Base-by-base conservation (phyloP, 2,329 filamentous ascomycete species). In the Cercospora sesami region DNA sequence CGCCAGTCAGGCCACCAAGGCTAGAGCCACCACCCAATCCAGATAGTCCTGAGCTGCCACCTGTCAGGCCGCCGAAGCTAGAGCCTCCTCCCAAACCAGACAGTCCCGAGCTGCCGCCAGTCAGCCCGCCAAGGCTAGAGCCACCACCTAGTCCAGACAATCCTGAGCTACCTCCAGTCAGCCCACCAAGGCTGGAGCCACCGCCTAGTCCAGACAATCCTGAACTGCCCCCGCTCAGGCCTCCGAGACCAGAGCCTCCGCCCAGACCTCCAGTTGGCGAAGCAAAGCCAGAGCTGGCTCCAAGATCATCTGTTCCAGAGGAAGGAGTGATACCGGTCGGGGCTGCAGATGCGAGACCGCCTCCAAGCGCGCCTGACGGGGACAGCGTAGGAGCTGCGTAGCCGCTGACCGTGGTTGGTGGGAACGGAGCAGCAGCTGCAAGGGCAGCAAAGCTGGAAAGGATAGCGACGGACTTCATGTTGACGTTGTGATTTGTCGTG, bases 361-460 rank as follows among this genome's bases (percentile, higher is more conserved):
- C 30, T 33, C 66, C 57, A 30, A 68, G 42, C 30, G 53, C 45
- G 7, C 31, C 57, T 23, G 57, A 55, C 14, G 59, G 64, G 30
- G 23, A 51, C 9, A 26, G 45, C 8, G 31, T 59, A 1, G 53
- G 59, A 6, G 42, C 28, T n/a, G 66, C 28, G 18, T 51, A 65
- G 48, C 45, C 45, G 30, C 30, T 23, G 23, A 30, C 62, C 21
- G 62, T 68, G 28, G 51, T 51, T 64, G 61, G 42, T 28, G 62
- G 57, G 21, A 61, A 68, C 33, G 67, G 67, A 39, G 67, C 67
- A 18, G 67, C 67, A 28, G 55, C 61, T 60, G 67, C 64, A 23
- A 67, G 39, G 68, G 78, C 78, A 8, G 78, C 75, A 58, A 79
- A 72, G 71, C 77, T 78, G 69, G 76, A 77, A 68, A 69, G 23